Evolutionary conservation across 2,329 filamentous ascomycete species (phyloP), one percentile per base, ranked within the genome.

Genomic region (Colletotrichum musicola): DNA sequence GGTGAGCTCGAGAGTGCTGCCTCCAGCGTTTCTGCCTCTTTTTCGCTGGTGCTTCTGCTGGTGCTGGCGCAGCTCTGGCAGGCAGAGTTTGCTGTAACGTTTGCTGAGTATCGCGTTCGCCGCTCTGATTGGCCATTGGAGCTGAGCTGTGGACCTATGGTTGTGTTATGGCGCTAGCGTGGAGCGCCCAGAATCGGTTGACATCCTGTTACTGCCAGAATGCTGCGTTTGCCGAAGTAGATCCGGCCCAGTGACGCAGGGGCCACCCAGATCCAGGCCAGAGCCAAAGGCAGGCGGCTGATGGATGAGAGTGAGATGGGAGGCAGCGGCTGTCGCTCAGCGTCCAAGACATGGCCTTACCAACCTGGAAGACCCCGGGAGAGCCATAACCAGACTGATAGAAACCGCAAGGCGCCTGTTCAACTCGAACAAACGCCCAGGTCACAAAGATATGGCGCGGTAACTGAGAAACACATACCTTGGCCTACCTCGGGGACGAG

Each of bases 81-180:
- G 22, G 63, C 65, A 68, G 65, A 68, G 65, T 68, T 64, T 68
- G 56, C 56, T 64, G 44, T 40, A 42, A 38, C 58, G 57, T 60
- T 60, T 60, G 59, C 59, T 56, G 62, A 65, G 66, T 57, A 25
- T 62, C 47, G 49, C 20, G 16, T 18, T 13, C 18, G 35, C 14
- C 12, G n/a, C 18, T 61, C 25, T 56, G 51, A 69, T 69, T 69
- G 55, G 66, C 30, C 56, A 35, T 13, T 35, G 16, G 38, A 62
- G 63, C 63, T 67, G n/a, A 59, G 49, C 40, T 63, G 64, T 68
- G 65, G 65, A 63, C 30, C 30, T 2, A 5, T 64, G 56, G 65
- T 44, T 65, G 40, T 71, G 70, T 71, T 71, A 64, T 71, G 47
- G 60, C 68, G 64, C 63, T 71, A 71, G 68, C 70, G 63, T 13